Evolutionary conservation across 352 stramenopile species (phyloP), one percentile per base, ranked within the genome.

Genomic region (Phytophthora pluvialis): DNA sequence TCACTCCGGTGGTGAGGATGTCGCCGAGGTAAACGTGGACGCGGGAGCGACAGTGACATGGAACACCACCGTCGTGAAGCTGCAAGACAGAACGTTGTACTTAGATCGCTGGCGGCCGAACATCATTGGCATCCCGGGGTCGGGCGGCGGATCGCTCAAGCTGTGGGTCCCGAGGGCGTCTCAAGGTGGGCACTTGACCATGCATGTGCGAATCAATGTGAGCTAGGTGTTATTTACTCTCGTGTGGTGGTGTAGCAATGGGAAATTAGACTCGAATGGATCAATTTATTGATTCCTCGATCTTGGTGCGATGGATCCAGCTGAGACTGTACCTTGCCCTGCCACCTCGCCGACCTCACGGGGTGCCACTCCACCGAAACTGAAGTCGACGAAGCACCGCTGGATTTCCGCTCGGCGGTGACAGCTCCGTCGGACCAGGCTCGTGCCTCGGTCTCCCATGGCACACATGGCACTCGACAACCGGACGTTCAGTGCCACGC

Each of bases 191-290:
- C 67, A 67, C 28, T 50, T 72, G 39, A 63, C 45, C 3, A 39
- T 71, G 51, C 55, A 68, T 53, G 61, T 67, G 29, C 45, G 43
- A 57, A 68, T 72, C 11, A 75, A 72, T 75, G 45, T 67, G 7
- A 72, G 58, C 28, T 69, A 70, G 46, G 16, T 49, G 45, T 63
- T 47, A 50, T 60, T 48, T 49, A 43, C 39, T n/a, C 6, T 45
- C 18, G 39, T 50, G 44, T 29, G 5, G 36, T 26, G 9, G 2
- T 52, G 29, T 42, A 49, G 16, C 28, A 46, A 33, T 55, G 31
- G n/a, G n/a, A n/a, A 42, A 55, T 44, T 55, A 53, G 29, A 53
- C 42, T 45, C 39, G 16, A 28, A 45, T n/a, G n/a, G n/a, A n/a
- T n/a, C n/a, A n/a, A n/a, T n/a, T n/a, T n/a, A n/a, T n/a, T n/a